phyloP scores from a whole-genome alignment of 2,329 filamentous ascomycete species.

The Ramularia endophylla region DNA sequence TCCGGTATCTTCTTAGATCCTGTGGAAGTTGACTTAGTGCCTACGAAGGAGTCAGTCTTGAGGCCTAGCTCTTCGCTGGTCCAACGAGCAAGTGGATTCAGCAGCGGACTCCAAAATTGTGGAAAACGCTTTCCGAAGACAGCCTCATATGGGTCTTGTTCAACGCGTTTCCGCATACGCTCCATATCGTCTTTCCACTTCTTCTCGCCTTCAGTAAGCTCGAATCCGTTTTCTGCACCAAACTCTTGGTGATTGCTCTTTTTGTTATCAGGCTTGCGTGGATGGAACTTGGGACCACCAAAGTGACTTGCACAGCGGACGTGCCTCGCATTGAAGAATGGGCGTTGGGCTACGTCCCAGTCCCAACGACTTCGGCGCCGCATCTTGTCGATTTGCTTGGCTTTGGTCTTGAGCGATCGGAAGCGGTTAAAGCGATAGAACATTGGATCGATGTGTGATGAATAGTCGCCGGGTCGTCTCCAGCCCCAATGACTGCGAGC shows the following conservation, averaged over 20 bases:
- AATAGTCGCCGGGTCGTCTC: constrained; percentile 20
- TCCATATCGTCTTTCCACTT: constrained; percentile 32
- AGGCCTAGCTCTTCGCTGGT: constrained; percentile 25
- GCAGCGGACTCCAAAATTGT: constrained; percentile 29
- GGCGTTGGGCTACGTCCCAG: constrained; percentile 22
- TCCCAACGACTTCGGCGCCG: constrained; percentile 27
- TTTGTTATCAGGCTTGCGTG: constrained; percentile 13
- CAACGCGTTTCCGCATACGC: constrained; percentile 29
- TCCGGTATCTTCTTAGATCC: constrained; percentile 5
- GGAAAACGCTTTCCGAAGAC: constrained; percentile 38
- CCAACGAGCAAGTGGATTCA: constrained; percentile 20
- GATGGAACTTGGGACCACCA: constrained; percentile 16
- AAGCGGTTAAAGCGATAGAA: constrained; percentile 26
- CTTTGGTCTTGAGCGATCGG: constrained; percentile 27
- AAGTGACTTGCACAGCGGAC: constrained; percentile 26
- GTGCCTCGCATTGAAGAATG: constrained; percentile 26
- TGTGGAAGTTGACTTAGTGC: neutral
- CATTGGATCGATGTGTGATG: constrained; percentile 28
- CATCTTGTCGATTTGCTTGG: constrained; percentile 28
- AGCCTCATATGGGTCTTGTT: constrained; percentile 38
- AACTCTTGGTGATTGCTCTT: constrained; percentile 7
- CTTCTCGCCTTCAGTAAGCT: constrained; percentile 26
- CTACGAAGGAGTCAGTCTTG: constrained; percentile 3
- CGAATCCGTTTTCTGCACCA: constrained; percentile 17
- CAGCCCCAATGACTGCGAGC: constrained; percentile 24